phyloP scores from a whole-genome alignment of 495 filamentous ascomycete species.

The Xylaria grammica region DNA sequence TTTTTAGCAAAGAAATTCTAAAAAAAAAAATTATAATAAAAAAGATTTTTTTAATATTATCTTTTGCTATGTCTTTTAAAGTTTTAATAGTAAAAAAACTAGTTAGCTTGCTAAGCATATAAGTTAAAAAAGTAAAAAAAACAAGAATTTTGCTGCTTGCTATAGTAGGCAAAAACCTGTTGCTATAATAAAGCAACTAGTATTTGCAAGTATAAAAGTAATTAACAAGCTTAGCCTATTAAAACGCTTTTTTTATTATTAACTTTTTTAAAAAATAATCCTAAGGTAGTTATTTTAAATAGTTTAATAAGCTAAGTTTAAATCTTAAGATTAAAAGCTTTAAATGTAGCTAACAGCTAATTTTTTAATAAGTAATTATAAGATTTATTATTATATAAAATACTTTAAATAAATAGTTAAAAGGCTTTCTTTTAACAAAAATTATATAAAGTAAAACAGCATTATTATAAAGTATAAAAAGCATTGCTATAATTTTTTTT shows the following conservation, averaged over 20 bases:
- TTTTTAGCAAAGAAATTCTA: too few species aligned
- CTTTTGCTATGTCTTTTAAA: not conserved
- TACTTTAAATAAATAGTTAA: conserved; percentile 3
- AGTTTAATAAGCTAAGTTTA: not conserved
- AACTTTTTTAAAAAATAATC: not conserved
- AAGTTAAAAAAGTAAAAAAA: conserved; percentile 5
- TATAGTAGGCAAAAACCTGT: not conserved
- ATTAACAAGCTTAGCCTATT: not conserved
- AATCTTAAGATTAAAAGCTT: not conserved
- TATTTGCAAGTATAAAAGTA: conserved; percentile 4
- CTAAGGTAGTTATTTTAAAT: not conserved
- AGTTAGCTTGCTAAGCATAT: not conserved
- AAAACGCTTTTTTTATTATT: conserved; percentile 3
- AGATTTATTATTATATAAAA: not conserved
- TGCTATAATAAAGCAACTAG: not conserved
- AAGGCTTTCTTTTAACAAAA: not conserved
- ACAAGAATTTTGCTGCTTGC: not conserved
- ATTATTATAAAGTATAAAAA: too few species aligned
- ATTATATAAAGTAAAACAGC: too few species aligned
- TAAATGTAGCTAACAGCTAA: conserved; percentile 1
- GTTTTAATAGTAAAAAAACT: not conserved
- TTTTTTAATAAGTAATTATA: conserved; percentile 1
- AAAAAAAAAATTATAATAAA: not conserved
- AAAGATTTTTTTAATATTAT: too few species aligned
- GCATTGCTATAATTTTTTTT: too few species aligned